Base-by-base conservation (phyloP, 768 basidiomycete species). In the Agaricus sinodeliciosus region DNA sequence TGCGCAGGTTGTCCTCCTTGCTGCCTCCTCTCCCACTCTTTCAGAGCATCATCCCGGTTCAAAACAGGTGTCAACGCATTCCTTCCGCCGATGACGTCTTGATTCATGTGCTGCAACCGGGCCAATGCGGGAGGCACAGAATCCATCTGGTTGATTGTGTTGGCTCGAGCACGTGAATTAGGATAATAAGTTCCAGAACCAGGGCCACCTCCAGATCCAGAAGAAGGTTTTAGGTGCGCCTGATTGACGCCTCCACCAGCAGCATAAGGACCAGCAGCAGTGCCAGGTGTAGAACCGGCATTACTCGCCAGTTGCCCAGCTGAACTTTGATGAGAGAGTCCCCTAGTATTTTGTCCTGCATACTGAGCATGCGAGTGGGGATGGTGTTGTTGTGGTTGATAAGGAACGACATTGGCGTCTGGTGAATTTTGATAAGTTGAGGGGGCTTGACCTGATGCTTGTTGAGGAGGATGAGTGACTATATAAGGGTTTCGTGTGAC, bases 1-100 rank as follows among this genome's bases (percentile, higher is more conserved):
- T 81, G 81, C 11, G 73, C 69, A 1, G 80, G 76, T 34, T 54
- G 54, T 60, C 86, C 87, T 15, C 85, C 90, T 9, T 83, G 71
- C 63, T 93, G 89, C 56, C 94, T 73, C 58, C 93, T 71, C 69
- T 98, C 96, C 95, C 95, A 98, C 69, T 97, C 95, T 40, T 87
- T 81, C 75, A 92, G 87, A 41, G 90, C 87, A 57, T 99, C 95
- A 59, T 98, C 95, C 48, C 95, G 79, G 60, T 95, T 94, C 58
- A 98, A 70, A 27, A 96, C 94, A 2, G 95, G 95, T 12, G 93
- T 96, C 66, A 96, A 67, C 18, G 90, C 87, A 60, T 91, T 90
- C 49, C 91, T 76, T 37, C 84, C 81, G 46, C 72, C 80, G 58
- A 84, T 85, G 62, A 84, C 82, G 66, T 87, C 88, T 68, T 87